Evolutionary conservation across 495 filamentous ascomycete genomes (phyloP), one percentile per base, ranked within the genome.

Genomic region (Annulohypoxylon bovei): DNA sequence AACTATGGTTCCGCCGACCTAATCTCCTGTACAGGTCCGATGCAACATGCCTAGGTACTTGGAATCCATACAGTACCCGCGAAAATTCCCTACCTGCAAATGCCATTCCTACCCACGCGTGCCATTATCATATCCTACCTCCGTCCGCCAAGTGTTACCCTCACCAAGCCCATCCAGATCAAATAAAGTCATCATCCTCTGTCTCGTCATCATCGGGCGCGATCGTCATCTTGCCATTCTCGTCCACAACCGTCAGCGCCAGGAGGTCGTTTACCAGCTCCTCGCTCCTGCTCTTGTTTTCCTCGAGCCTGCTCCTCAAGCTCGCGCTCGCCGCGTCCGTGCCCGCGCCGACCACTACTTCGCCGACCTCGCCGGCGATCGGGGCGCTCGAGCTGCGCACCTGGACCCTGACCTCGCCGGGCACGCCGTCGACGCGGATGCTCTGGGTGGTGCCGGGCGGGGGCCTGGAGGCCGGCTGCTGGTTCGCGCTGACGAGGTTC

Each of bases 151-250:
- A 46, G 23, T n/a, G 39, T 42, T 18, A 18, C 20, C 9, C 1
- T 14, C 25, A 16, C 49, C 25, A 32, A 30, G 2, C 0, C 22
- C 14, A 5, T 33, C 18, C 12, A 1, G 5, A n/a, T 62, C 66
- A 80, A 71, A 82, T 81, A 53, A 81, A 81, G 22, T 81, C 81
- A 53, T 82, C 81, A 18, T 83, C 81, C 72, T 84, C 81, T 25
- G 80, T 82, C 71, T 84, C 81, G 16, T 83, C 80, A 9, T 64
- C 76, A 50, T 82, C 81, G 0, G 63, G 62, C 18, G 69, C 66
- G 8, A 39, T 18, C 12, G 74, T 68, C 65, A 80, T 55, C 60
- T 74, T 62, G 0, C 77, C 74, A 18, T 77, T 73, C 68, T 81
- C 80, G 25, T 80, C 81, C 1, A 68, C 61, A 11, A 73, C 64